phyloP scores from a whole-genome alignment of 768 basidiomycete genomes.

The Hygrocybe coccinea region DNA sequence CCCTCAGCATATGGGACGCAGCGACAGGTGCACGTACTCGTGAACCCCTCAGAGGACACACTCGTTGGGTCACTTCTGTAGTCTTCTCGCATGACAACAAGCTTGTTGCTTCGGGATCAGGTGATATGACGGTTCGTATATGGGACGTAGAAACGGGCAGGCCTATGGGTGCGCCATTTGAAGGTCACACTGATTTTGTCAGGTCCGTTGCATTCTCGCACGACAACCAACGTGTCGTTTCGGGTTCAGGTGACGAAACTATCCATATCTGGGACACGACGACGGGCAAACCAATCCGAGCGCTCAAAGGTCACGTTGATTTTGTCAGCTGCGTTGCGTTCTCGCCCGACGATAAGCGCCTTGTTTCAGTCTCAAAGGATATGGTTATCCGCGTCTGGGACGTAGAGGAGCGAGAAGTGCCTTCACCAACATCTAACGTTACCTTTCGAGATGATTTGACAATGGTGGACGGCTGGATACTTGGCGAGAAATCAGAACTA shows the following conservation, averaged over 20 bases:
- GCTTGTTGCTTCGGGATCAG: slow-evolving; percentile 5
- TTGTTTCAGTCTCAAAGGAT: not conserved
- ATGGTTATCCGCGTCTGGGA: not conserved
- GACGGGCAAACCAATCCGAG: too few relatives aligned
- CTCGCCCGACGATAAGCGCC: too few relatives aligned
- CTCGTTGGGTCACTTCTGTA: slow-evolving; percentile 14
- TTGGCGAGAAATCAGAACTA: not conserved
- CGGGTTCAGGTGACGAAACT: not conserved
- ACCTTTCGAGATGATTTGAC: not conserved
- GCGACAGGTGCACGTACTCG: slow-evolving; percentile 1
- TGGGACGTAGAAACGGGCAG: not conserved
- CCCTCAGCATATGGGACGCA: slow-evolving; percentile 6
- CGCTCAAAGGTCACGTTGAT: too few relatives aligned
- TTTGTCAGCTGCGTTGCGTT: too few relatives aligned
- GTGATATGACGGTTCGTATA: not conserved
- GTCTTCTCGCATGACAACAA: slow-evolving; percentile 24
- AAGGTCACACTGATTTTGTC: not conserved
- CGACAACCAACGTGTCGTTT: not conserved
- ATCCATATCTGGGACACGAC: too few relatives aligned
- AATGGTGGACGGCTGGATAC: not conserved
- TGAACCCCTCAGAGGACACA: not conserved
- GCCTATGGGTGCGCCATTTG: not conserved
- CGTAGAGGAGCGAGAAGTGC: not conserved
- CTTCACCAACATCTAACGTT: not conserved
- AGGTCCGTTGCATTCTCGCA: not conserved